These are phyloP conservation scores for Saccharomycopsis sp. DNA, from an alignment of 805 yeast species.

Conservation along the genomic window DNA sequence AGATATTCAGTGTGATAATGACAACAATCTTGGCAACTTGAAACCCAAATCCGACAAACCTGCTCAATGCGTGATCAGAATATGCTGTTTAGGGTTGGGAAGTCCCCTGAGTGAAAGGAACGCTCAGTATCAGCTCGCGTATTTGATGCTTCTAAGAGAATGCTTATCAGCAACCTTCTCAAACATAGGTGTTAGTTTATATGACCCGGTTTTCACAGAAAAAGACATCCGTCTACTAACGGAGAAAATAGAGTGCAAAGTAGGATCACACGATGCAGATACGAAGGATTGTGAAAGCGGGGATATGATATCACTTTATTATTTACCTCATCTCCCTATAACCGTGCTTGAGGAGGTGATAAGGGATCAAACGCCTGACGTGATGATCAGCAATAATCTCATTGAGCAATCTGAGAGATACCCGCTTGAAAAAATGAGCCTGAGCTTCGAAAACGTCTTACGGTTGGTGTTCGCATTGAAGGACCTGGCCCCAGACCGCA, in stretches of 20 bases:
- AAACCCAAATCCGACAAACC: too few species aligned
- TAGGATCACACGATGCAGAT: background rate
- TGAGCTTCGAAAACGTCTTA: background rate
- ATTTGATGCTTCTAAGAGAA: background rate
- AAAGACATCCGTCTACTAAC: background rate
- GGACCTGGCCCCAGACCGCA: background rate
- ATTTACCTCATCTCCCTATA: conserved; percentile 12
- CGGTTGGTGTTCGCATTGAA: background rate
- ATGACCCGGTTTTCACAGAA: background rate
- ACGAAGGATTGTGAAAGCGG: background rate
- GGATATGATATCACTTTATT: background rate
- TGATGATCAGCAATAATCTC: conserved; percentile 8
- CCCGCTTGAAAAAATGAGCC: background rate
- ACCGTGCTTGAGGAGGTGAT: conserved; percentile 4
- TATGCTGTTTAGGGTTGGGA: conserved; percentile 1
- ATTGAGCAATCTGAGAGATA: background rate
- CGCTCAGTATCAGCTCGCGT: background rate
- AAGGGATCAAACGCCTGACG: background rate
- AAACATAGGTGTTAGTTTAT: background rate
- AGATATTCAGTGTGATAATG: too few species aligned
- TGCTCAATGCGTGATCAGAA: background rate
- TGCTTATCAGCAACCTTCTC: background rate
- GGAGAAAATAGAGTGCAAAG: background rate
- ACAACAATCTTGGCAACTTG: too few species aligned
- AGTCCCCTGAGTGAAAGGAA: background rate